A percentile compares a stretch with the other conserved stretches of the same genome.
Conservation (phyloP, 2,329 filamentous ascomycete species). For the Aphanoascus verrucosus region DNA sequence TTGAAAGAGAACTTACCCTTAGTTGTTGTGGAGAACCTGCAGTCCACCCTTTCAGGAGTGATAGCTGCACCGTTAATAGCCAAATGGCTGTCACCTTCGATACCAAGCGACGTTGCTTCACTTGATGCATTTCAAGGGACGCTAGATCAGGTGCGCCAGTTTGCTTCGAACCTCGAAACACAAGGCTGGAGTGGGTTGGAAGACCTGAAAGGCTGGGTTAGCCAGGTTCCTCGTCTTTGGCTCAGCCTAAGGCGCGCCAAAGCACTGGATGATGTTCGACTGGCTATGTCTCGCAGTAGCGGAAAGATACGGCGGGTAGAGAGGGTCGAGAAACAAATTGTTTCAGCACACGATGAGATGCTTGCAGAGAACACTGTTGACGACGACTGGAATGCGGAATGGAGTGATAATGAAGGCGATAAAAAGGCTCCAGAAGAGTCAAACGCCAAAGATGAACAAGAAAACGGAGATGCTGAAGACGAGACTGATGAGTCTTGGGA, state of each 20-base stretch:
- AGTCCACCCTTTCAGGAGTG: conserved; percentile 57
- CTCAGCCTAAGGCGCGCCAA: conserved; percentile 70
- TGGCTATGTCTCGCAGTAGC: conserved; percentile 56
- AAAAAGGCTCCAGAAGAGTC: conserved; percentile 15
- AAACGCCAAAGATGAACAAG: conserved; percentile 1
- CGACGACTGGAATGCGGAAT: conserved; percentile 66
- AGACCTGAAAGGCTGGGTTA: conserved; percentile 67
- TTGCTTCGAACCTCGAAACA: conserved; percentile 53
- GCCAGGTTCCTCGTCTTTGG: conserved; percentile 72
- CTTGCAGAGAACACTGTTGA: conserved; percentile 46
- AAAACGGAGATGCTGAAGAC: conserved; percentile 11
- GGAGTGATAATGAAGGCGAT: conserved; percentile 48
- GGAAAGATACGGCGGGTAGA: conserved; percentile 62
- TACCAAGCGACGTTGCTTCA: conserved; percentile 63
- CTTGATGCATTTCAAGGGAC: conserved; percentile 61
- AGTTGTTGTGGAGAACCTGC: conserved; percentile 45
- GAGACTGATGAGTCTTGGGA: conserved; percentile 62
- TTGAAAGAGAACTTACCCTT: conserved; percentile 42
- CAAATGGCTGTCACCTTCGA: conserved; percentile 62
- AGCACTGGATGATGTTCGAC: conserved; percentile 63
- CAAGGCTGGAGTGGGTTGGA: conserved; percentile 52
- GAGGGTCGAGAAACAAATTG: conserved; percentile 69
- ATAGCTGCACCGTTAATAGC: conserved; percentile 58
- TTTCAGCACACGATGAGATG: conserved; percentile 59
- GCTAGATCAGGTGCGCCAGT: conserved; percentile 52